Base-by-base conservation (phyloP, 257 asterid species). In the Solanum gracilifrons region DNA sequence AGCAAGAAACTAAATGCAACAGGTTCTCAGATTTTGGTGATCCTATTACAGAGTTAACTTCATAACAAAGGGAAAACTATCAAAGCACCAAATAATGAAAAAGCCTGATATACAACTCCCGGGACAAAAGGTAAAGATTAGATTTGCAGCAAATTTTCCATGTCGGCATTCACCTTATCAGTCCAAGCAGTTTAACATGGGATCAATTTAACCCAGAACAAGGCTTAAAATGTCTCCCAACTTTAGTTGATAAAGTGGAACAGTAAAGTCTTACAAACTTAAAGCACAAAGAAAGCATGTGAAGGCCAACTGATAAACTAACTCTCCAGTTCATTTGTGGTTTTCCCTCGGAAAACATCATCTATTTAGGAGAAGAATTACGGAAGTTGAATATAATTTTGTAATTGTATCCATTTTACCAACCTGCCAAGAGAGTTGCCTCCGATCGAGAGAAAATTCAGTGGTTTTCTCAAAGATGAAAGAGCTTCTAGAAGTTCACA, bases 401-500 rank as follows among this genome's bases (percentile, higher is more conserved):
- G 58, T 13, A 48, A 46, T 23, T 13, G 51, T 15, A 27, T 21
- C 64, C 10, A 48, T 62, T 23, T 43, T 64, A 35, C 90, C 64
- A 92, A 97, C 99, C 98, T 96, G 93, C 99, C 96, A 83, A 97
- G 96, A 86, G 91, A 62, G 89, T 97, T 97, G 90, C 93, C 96
- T 84, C 96, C 94, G 75, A 97, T 83, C 13, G 98, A 97, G 87
- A 97, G 97, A 75, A 89, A 64, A 62, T 87, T 93, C 82, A 94
- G 95, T 60, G 98, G 97, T 74, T 89, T 93, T 88, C 88, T 92
- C 95, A 94, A 89, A 58, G 91, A 88, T 62, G 97, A 94, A 88
- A 97, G 96, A 87, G 92, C 94, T 89, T 48, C 88, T 87, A 97
- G 90, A 87, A 97, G 98, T 91, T 92, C 90, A 88, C 73, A 88